Evolutionary conservation across 345 rosid species (phyloP), one percentile per base, ranked within the genome.

Genomic region (Rhodamnia argentea): DNA sequence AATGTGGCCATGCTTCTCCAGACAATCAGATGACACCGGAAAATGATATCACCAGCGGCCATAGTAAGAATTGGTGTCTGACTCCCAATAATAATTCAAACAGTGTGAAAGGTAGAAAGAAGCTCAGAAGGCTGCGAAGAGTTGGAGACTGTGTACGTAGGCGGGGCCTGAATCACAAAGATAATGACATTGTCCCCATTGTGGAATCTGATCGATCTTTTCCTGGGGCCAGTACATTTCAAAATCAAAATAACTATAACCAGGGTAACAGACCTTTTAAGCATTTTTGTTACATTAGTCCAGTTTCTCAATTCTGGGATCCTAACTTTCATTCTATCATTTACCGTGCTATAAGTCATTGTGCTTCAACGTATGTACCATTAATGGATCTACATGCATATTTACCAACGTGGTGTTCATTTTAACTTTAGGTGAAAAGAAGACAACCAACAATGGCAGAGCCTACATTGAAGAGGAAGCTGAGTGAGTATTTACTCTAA

Each of bases 401-500:
- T 51, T 82, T 83, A 85, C 84, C 85, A 84, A 70, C 74, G 14
- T 82, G 55, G 53, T 82, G 26, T 82, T 82, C 44, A 87, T 55
- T 86, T 56, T 89, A 32, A 85, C 83, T 91, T 52, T 86, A 97
- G 98, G 97, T 91, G 91, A 91, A 89, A 92, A 54, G 91, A 91
- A 90, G 90, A 90, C n/a, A 29, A 84, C 57, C 84, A 85, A 86
- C 87, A 88, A 85, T 88, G 92, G 87, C 47, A 87, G 86, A 87
- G 87, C 87, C 84, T 95, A 92, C 88, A 92, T 97, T 85, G 99
- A 97, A 42, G 96, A 90, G 83, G 97, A 96, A 90, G 98, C 98
- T 6, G 98, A 94, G 98, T 96, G 92, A 93, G 98, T 91, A 87
- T 24, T 37, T 47, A 23, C 32, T 27, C 52, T 26, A 26, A 50